Evolutionary conservation across 768 basidiomycete genomes (phyloP), one percentile per base, ranked within the genome.

Genomic region (Boletus reticulatus): DNA sequence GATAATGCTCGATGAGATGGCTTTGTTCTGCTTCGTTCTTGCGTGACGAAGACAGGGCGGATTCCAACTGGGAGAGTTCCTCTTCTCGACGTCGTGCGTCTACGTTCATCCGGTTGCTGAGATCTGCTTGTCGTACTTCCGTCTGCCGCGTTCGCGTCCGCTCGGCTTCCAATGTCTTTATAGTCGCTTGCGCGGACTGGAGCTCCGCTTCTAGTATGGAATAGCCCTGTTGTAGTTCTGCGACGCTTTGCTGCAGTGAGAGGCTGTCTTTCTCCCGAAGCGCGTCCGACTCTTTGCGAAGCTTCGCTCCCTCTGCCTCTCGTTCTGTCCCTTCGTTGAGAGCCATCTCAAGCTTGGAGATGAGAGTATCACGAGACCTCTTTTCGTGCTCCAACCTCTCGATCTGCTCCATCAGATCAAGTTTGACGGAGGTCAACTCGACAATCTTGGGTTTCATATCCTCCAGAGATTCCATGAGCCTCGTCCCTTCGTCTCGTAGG

Each of bases 381-480:
- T 89, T 59, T 10, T 78, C 74, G 49, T 78, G 76, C 55, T 85
- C 78, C 52, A 91, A 69, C 52, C 71, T 68, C 58, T 82, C 83
- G 43, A 84, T 74, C 62, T 82, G 83, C 57, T 93, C 88, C 43
- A 78, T 76, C 10, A 90, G 77, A 56, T 88, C 82, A 14, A 89
- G 72, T 67, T 87, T 90, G 57, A 77, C 79, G 37, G 84, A 81
- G 4, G 88, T 91, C 51, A 95, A 76, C 66, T 91, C 85, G 20
- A 92, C 85, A 58, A 93, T 84, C 75, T 93, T 93, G 39, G 89
- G 83, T 31, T 88, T 82, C 84, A 93, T 87, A 71, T 93, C 90
- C 59, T 93, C 87, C 56, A 94, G 73, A n/a, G 88, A 85, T 29
- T 79, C 82, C 84, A 93, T 82, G 34, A 94, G 78, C 50, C 76